Percentiles rank a stretch among this genome's conserved stretches.
Evolutionary conservation across 129 eudicot species (phyloP).

Genomic region (Saussurea involucrata): DNA sequence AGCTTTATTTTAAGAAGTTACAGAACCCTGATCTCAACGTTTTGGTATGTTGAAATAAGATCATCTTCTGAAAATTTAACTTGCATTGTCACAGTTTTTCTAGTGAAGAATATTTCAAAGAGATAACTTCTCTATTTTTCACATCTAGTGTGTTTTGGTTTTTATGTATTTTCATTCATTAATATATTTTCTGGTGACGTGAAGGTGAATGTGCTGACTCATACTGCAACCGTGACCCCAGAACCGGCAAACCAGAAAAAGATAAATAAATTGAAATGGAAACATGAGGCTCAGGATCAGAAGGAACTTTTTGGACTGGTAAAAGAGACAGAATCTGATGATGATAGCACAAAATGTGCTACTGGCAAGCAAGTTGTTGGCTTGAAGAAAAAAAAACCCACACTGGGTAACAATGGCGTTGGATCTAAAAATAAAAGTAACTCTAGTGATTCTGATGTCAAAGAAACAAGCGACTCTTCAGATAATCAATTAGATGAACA

Average conservation of each 20-base stretch:
- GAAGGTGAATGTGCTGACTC: conserved; percentile 76
- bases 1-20: not conserved
- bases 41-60: not conserved
- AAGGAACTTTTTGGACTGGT: conserved; percentile 35
- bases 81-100: not conserved
- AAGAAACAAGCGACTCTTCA: not conserved
- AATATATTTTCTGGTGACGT: conserved; percentile 5
- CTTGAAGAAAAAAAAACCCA: not conserved
- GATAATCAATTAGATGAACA: conserved; percentile 1
- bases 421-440: not conserved
- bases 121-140: not conserved
- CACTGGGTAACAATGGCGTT: not conserved
- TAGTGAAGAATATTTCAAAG: not conserved
- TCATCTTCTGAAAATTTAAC: not conserved
- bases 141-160: not conserved
- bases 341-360: not conserved
- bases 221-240: conserved; percentile 35
- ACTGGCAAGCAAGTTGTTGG: not conserved
- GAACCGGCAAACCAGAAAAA: not conserved
- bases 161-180: not conserved
- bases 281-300: conserved; percentile 47
- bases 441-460: conserved; percentile 6
- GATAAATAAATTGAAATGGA: conserved; percentile 27
- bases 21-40: not conserved
- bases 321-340: not conserved